These are phyloP conservation scores for Helicocarpus griseus DNA, from an alignment of 2,329 filamentous ascomycete species.

Conservation along the genomic window DNA sequence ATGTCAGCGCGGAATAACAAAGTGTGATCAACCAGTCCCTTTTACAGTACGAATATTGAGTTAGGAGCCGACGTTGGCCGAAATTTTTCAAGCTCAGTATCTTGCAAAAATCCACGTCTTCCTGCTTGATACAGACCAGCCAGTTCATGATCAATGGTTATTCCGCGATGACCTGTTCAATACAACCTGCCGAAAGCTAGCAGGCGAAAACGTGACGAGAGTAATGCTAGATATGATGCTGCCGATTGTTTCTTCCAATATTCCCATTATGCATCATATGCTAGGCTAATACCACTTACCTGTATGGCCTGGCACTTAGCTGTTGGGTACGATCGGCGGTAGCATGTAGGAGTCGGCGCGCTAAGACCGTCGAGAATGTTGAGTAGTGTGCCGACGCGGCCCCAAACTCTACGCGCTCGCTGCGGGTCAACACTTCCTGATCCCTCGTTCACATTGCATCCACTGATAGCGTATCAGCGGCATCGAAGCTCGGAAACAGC, in stretches of 20 bases:
- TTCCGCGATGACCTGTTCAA: constrained; percentile 16
- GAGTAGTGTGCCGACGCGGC: not conserved
- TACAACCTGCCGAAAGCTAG: constrained; percentile 10
- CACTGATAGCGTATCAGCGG: no score
- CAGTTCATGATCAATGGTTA: no score
- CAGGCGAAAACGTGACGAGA: constrained; percentile 12
- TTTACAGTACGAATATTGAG: no score
- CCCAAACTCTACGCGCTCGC: constrained; percentile 11
- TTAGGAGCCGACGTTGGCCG: no score
- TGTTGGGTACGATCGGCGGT: not conserved
- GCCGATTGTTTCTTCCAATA: constrained; percentile 6
- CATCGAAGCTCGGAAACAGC: no score
- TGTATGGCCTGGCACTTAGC: not conserved
- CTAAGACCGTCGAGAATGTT: not conserved
- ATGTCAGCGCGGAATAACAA: no score
- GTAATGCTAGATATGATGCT: constrained; percentile 13
- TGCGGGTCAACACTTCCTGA: no score
- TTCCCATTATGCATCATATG: not conserved
- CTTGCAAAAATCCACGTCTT: no score
- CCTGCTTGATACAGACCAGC: no score
- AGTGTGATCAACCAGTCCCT: no score
- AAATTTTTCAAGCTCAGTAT: no score
- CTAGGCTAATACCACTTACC: not conserved
- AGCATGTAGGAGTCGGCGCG: not conserved
- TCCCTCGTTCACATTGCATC: no score